Evolutionary conservation across 345 rosid species (phyloP), one percentile per base, ranked within the genome.

Genomic region (Dimocarpus longan): DNA sequence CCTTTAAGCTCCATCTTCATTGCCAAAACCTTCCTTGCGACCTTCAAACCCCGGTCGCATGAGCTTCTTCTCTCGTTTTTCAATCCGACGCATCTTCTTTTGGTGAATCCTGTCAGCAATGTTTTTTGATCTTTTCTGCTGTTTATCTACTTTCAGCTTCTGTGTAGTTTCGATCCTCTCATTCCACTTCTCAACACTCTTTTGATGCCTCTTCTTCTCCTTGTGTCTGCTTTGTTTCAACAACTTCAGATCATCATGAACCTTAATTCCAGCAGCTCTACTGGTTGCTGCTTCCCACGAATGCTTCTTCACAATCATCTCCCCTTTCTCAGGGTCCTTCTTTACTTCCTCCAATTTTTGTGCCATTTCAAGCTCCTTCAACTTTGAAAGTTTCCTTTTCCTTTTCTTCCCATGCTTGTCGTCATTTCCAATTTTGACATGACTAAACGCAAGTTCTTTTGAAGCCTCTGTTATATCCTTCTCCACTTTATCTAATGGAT

Each of bases 11-110:
- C 24, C 63, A 57, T 18, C 21, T 57, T 18, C 22, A 57, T 57
- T n/a, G 63, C n/a, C 63, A 57, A 57, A 57, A 21, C 63, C 63
- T 57, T 57, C 9, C 26, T 57, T 57, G 9, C 63, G 93, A 68
- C 98, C 98, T 91, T 91, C 97, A 79, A 93, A 92, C n/a, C 98
- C 97, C 9, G 99, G 96, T 67, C 97, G 85, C 79, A 90, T 39
- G 65, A 94, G 93, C 87, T 94, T 92, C 76, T 92, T 95, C 92
- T 96, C 97, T 72, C 99, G 87, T 82, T 92, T 95, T 0, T 91
- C 97, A 28, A 93, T 92, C 74, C 86, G 80, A 21, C 95, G 82
- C 88, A 22, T 42, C 90, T 93, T 95, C 80, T 93, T 95, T 78
- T 92, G 88, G 15, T 88, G 88, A 76, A 86, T 86, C 84, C 95